Conservation (phyloP, 2,329 filamentous ascomycete species). For the Xylogone sp. region DNA sequence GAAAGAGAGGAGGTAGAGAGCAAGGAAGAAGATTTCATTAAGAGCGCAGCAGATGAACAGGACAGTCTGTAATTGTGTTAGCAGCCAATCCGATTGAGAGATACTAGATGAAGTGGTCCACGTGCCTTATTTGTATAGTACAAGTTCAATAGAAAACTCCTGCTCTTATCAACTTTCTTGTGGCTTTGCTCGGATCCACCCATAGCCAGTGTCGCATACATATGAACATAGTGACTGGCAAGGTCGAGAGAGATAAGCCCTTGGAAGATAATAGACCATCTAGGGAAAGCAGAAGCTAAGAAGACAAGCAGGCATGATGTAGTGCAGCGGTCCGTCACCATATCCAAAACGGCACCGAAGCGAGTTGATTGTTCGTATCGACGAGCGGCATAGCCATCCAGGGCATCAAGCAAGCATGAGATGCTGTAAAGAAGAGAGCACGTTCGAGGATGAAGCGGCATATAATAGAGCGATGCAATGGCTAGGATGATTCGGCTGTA, state of each 20-base stretch:
- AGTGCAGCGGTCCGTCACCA: conserved; percentile 98
- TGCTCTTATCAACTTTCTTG: conserved; percentile 86
- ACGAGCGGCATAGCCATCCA: conserved; percentile 91
- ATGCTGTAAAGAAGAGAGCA: conserved; percentile 89
- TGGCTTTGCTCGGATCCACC: conserved; percentile 76
- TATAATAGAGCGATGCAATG: conserved; percentile 93
- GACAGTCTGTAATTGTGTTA: conserved; percentile 58
- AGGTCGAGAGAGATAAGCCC: conserved; percentile 87
- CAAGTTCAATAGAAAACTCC: conserved; percentile 85
- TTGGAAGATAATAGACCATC: conserved; percentile 94
- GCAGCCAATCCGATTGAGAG: conserved; percentile 5
- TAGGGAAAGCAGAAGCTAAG: conserved; percentile 87
- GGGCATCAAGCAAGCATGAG: conserved; percentile 90
- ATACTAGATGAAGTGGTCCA: conserved; percentile 11
- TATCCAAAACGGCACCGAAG: conserved; percentile 95
- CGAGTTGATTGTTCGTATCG: conserved; percentile 86
- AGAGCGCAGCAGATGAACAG: conserved; percentile 86
- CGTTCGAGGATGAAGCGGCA: conserved; percentile 96
- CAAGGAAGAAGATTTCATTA: conserved; percentile 98
- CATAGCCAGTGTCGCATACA: conserved; percentile 93
- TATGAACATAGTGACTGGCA: conserved; percentile 97
- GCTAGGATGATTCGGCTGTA: conserved; percentile 77
- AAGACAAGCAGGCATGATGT: conserved; percentile 94
- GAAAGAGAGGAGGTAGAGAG: conserved; percentile 95
- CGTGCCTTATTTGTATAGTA: conserved; percentile 97